These are phyloP conservation scores for Penicillium lividum DNA, from an alignment of 495 filamentous ascomycete species.

Conservation along the genomic window DNA sequence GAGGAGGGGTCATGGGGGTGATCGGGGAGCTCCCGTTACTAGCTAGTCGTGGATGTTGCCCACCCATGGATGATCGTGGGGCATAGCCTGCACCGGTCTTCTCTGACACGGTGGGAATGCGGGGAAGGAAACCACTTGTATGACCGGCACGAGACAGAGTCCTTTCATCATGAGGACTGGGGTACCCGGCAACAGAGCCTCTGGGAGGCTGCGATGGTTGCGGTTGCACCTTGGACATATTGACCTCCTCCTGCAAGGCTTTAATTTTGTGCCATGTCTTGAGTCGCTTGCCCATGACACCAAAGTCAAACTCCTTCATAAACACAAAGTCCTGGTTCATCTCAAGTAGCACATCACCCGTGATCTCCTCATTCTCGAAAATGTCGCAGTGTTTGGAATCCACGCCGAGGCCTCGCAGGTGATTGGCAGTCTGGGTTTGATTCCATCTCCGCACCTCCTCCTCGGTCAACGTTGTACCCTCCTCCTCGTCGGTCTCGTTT, in stretches of 20 bases:
- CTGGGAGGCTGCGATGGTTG: conserved; percentile 17
- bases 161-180: conserved; percentile 42
- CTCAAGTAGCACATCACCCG: conserved; percentile 86
- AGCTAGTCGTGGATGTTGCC: conserved; percentile 37
- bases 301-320: conserved; percentile 93
- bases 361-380: conserved; percentile 94
- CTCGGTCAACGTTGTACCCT: conserved; percentile 55
- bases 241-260: conserved; percentile 80
- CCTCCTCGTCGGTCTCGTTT: conserved; percentile 78
- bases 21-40: conserved; percentile 38
- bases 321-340: conserved; percentile 94
- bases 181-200: conserved; percentile 34
- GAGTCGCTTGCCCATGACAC: conserved; percentile 80
- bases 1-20: conserved; percentile 37
- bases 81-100: conserved; percentile 29
- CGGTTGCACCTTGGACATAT: conserved; percentile 34
- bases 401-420: conserved; percentile 77
- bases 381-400: conserved; percentile 86
- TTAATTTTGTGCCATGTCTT: conserved; percentile 97
- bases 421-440: conserved; percentile 76
- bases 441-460: conserved; percentile 73
- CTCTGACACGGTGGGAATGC: conserved; percentile 59
- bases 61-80: conserved; percentile 26
- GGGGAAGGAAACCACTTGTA: conserved; percentile 54
- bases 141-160: conserved; percentile 38